phyloP scores from a whole-genome alignment of 768 basidiomycete species.

The Lentinus brumalis region DNA sequence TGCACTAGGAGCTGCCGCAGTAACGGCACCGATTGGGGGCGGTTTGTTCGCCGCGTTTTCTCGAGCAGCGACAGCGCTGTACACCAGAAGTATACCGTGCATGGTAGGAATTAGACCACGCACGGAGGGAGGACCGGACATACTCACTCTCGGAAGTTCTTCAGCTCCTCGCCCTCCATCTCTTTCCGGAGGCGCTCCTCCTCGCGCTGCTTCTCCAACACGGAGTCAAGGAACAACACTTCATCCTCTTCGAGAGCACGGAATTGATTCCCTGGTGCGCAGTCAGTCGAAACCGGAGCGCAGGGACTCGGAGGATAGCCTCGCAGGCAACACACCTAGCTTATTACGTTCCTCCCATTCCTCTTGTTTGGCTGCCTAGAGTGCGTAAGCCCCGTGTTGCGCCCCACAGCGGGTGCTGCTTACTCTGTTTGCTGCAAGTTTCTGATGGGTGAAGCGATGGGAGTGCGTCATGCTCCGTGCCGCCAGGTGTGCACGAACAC shows the following conservation, averaged over 20 bases:
- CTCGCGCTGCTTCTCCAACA: constrained; percentile 72
- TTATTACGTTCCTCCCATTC: constrained; percentile 93
- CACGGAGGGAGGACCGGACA: neutral
- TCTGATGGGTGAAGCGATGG: constrained; percentile 44
- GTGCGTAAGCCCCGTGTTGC: constrained; percentile 24
- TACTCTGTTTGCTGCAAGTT: constrained; percentile 89
- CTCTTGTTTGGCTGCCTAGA: constrained; percentile 84
- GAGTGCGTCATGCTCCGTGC: constrained; percentile 13
- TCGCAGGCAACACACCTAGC: constrained; percentile 43
- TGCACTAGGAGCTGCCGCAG: constrained; percentile 29
- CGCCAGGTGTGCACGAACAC: constrained; percentile 28
- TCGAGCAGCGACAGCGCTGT: constrained; percentile 73
- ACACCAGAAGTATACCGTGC: neutral
- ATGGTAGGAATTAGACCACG: neutral
- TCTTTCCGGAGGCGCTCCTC: constrained; percentile 77
- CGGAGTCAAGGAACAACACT: constrained; percentile 83
- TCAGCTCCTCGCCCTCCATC: constrained; percentile 78
- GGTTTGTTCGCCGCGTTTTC: constrained; percentile 42
- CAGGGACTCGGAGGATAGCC: constrained; percentile 4
- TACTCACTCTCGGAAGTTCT: constrained; percentile 73
- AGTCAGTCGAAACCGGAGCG: neutral
- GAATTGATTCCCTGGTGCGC: constrained; percentile 74
- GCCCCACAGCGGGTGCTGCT: constrained; percentile 24
- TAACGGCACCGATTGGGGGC: constrained; percentile 34
- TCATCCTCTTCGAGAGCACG: constrained; percentile 90